Evolutionary conservation across 2,329 filamentous ascomycete species (phyloP), one percentile per base, ranked within the genome.

Genomic region (Hypomyces perniciosus): DNA sequence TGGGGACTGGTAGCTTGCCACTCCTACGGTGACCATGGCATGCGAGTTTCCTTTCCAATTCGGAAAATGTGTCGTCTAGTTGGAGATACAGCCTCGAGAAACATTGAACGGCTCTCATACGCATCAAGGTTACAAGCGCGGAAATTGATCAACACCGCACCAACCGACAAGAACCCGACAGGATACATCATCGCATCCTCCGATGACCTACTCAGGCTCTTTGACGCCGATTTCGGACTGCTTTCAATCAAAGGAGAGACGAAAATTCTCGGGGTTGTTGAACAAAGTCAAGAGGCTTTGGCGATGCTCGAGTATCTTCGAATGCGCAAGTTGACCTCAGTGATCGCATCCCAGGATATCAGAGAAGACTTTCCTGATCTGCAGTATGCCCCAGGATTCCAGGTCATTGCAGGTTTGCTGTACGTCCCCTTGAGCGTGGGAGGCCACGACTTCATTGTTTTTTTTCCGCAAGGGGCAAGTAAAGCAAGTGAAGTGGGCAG

Each of bases 1-100:
- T 96, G 90, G 91, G 91, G 90, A 0, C 71, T 96, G 29, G 90
- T 96, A 38, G 84, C 89, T 1, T 95, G 90, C 54, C 90, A 96
- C 63, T 81, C 85, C 0, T 95, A 95, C 59, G 90, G 87, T 0
- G 52, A 67, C 2, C 79, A 78, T 41, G 90, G 90, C 4, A 95
- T 93, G 88, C 79, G 90, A n/a, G 89, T 96, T 0, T 88, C 88
- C 0, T 96, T 96, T 61, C 90, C 90, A 0, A 90, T 95, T 44
- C 80, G 90, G 9, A 95, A 95, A 66, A 92, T 96, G 85, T 96
- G 90, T 65, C 84, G 90, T 5, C 72, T 96, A 4, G 81, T 96
- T 2, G 90, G 90, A 4, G 90, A 96, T 60, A 89, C 85, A 0
- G 88, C 89, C 0, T 95, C 88, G 0, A 77, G 88, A 44, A 96